Base-by-base conservation (phyloP, 805 yeast species). In the Saturnispora sanitii region DNA sequence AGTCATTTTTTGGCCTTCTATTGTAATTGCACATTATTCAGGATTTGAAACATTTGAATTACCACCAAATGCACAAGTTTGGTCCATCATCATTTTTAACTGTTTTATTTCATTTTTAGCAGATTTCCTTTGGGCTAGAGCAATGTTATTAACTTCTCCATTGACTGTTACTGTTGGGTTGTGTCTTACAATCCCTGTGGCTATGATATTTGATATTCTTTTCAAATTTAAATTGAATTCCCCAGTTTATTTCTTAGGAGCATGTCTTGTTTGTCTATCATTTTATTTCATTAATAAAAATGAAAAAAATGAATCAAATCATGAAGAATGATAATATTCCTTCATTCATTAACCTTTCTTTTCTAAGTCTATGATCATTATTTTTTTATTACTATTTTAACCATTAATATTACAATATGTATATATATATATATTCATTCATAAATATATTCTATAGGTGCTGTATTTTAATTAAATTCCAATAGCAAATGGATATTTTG, bases 101-200 rank as follows among this genome's bases (percentile, higher is more conserved):
- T 82, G 88, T 44, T 53, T 75, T 27, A 77, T 86, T 32, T 86
- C 96, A 1, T 80, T 92, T 49, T 61, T 88, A 13, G 81, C 94
- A 30, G 98, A 92, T 57, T 87, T 81, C 51, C 78, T 94, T 53
- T 92, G 98, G 98, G 95, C 95, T 26, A 77, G 85, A 47, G 94
- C 97, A 0, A 92, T 88, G 75, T 69, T 92, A 25, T 65, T 92
- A 54, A 92, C 98, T 1, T 81, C 92, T 33, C 98, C 98, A 2
- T 66, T 92, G 49, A 88, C 95, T 0, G 97, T 90, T 3, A 92
- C 98, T 0, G 94, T 92, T 9, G 98, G 98, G 0, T 67, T 92
- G 23, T 81, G 95, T 17, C 75, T 88, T 45, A 90, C 97, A 0
- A 92, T 92, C 16, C 98, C 98, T 2, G 71, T 92, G 38, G 95